phyloP scores from a whole-genome alignment of 1,284 basidiomycete genomes.

The Sanguinoderma infundibulare region DNA sequence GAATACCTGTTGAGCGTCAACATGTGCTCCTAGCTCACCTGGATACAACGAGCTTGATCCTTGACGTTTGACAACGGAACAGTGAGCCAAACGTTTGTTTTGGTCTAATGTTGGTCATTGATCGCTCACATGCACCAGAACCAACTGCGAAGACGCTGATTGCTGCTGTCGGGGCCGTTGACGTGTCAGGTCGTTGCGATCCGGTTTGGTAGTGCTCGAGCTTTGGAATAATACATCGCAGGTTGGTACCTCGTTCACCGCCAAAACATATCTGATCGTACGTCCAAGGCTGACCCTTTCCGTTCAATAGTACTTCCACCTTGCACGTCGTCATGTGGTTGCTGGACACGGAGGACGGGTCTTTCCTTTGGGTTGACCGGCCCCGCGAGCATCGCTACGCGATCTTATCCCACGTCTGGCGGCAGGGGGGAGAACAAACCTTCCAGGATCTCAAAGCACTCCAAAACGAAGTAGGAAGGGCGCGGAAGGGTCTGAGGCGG shows the following conservation, averaged over 20 bases:
- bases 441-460: slow-evolving; percentile 21
- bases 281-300: not conserved
- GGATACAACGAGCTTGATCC: too few species aligned
- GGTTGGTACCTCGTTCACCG: too few species aligned
- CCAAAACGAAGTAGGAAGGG: slow-evolving; percentile 2
- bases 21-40: not conserved
- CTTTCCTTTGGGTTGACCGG: slow-evolving; percentile 16
- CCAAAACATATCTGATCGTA: too few species aligned
- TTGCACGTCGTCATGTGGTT: slow-evolving; percentile 12
- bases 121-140: not conserved
- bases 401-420: slow-evolving; percentile 23
- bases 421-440: slow-evolving; percentile 15
- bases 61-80: not conserved
- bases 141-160: not conserved
- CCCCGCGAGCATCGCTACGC: slow-evolving; percentile 24
- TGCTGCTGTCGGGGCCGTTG: too few species aligned
- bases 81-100: not conserved
- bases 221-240: too few species aligned
- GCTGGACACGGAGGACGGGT: slow-evolving; percentile 16
- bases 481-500: not conserved
- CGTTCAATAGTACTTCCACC: not conserved
- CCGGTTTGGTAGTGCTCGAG: too few species aligned
- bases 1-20: too few species aligned
- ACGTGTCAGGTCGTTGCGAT: too few species aligned
- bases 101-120: not conserved